Conservation (phyloP, 257 asterid species). For the Fraxinus quadrangulata region DNA sequence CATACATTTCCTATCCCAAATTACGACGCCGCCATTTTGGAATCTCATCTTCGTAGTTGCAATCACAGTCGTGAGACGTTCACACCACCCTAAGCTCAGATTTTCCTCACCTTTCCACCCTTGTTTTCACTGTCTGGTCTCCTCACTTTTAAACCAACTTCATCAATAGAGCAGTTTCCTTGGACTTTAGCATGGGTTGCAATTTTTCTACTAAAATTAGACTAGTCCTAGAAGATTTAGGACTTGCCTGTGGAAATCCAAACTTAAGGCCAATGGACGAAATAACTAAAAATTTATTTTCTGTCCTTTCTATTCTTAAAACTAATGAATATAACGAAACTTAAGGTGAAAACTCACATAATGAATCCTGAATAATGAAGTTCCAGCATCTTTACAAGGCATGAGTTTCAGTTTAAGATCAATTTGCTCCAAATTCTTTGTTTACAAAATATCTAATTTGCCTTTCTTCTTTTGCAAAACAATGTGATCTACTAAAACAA, state of each 20-base stretch:
- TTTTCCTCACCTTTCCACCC: too few relatives aligned
- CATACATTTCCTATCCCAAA: too few relatives aligned
- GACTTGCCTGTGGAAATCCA: not conserved
- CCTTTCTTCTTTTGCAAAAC: not conserved
- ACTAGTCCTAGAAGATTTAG: not conserved
- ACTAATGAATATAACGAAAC: not conserved
- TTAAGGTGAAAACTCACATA: not conserved
- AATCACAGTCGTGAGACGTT: too few relatives aligned
- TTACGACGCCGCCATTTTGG: too few relatives aligned
- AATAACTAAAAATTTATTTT: not conserved
- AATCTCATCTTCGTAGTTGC: too few relatives aligned
- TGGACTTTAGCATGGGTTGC: too few relatives aligned
- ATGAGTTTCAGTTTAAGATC: not conserved
- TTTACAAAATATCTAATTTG: not conserved
- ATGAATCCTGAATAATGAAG: not conserved
- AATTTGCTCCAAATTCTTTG: not conserved
- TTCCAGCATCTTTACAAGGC: not conserved
- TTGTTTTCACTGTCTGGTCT: too few relatives aligned
- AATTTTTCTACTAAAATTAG: too few relatives aligned
- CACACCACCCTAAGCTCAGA: too few relatives aligned
- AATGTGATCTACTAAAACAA: not conserved
- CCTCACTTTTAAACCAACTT: too few relatives aligned
- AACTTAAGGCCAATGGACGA: not conserved
- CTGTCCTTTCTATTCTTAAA: not conserved
- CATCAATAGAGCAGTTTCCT: too few relatives aligned